Conservation (phyloP, 2,329 filamentous ascomycete species). For the Aspergillus novofumigatus region DNA sequence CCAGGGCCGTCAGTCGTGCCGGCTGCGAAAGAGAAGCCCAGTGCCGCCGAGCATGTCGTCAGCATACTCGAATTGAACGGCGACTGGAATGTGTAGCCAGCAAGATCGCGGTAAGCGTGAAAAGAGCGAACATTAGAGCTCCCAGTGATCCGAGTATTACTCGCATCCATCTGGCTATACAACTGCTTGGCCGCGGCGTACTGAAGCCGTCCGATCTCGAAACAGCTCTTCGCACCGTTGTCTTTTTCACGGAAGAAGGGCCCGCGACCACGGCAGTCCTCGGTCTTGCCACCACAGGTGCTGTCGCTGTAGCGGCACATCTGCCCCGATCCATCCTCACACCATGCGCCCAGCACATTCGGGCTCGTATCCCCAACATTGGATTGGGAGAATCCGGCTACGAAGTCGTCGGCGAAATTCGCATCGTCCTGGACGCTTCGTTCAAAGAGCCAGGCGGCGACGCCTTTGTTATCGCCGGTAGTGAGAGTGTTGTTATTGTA, state of each 20-base stretch:
- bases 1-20: conserved; percentile 91
- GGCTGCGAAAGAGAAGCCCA: conserved; percentile 90
- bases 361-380: conserved; percentile 89
- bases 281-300: conserved; percentile 59
- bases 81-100: conserved; percentile 67
- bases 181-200: conserved; percentile 44
- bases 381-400: conserved; percentile 88
- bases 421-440: conserved; percentile 56
- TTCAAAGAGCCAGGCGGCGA: conserved; percentile 82
- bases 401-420: conserved; percentile 63
- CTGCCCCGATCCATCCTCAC: conserved; percentile 72
- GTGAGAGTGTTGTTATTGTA: conserved; percentile 87
- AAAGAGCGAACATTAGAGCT: conserved; percentile 71
- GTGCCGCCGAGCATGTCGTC: conserved; percentile 75
- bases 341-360: conserved; percentile 82
- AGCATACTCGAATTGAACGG: conserved; percentile 60
- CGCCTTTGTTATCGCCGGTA: conserved; percentile 94
- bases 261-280: conserved; percentile 44
- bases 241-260: conserved; percentile 44
- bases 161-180: conserved; percentile 52
- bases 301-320: conserved; percentile 62
- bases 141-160: conserved; percentile 42
- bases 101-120: conserved; percentile 81
- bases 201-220: conserved; percentile 46
- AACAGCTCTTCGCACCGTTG: conserved; percentile 46